These are phyloP conservation scores for Coriaria nepalensis DNA, from an alignment of 306 rosid genomes.

Conservation along the genomic window DNA sequence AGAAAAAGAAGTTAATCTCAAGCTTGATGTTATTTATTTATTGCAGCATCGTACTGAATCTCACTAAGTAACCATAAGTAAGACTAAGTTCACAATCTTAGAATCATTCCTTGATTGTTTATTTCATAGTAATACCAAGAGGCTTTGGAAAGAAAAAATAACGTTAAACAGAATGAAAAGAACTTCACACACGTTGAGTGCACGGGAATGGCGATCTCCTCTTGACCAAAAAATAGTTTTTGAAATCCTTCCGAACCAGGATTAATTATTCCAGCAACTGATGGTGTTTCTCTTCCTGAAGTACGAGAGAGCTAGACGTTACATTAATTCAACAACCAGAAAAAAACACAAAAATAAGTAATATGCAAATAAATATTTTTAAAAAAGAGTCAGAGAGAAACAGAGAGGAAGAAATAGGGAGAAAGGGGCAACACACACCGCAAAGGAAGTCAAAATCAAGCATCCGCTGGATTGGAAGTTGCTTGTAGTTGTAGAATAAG, in stretches of 20 bases:
- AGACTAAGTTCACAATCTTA: too few species aligned
- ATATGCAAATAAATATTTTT: too few species aligned
- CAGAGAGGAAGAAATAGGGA: not conserved
- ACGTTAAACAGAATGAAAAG: constrained; percentile 9
- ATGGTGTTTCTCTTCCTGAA: constrained; percentile 89
- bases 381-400: not conserved
- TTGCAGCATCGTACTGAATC: too few species aligned
- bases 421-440: constrained; percentile 30
- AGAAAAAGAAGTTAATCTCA: too few species aligned
- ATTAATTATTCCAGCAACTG: constrained; percentile 95
- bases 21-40: too few species aligned
- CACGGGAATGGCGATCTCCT: constrained; percentile 95
- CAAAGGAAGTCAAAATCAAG: constrained; percentile 99
- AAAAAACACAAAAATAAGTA: constrained; percentile 3
- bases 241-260: constrained; percentile 98
- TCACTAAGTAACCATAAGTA: too few species aligned
- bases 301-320: constrained; percentile 11
- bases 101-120: too few species aligned
- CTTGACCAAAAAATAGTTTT: constrained; percentile 94
- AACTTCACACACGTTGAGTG: constrained; percentile 55
- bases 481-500: constrained; percentile 93
- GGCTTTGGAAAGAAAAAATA: not conserved
- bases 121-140: too few species aligned
- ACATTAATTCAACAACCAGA: constrained; percentile 1
- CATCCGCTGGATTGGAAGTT: constrained; percentile 96